Evolutionary conservation across 345 rosid species (phyloP).

Genomic region (Heritiera fomes): DNA sequence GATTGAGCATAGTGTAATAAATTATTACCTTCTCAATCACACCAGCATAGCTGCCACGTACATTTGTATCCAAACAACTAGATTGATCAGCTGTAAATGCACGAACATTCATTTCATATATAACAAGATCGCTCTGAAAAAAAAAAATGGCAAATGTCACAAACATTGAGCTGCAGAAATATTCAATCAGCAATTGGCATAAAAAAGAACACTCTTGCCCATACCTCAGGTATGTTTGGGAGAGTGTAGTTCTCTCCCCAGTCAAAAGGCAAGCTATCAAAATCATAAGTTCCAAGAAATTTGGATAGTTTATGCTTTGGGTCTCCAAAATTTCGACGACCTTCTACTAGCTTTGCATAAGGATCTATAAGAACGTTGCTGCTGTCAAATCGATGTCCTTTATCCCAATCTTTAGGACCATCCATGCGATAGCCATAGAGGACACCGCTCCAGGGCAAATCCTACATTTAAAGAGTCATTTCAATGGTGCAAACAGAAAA

Average conservation of each 20-base stretch:
- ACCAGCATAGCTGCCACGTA: slow-evolving; percentile 83
- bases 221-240: slow-evolving; percentile 85
- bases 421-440: slow-evolving; percentile 87
- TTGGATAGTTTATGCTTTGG: slow-evolving; percentile 52
- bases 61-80: slow-evolving; percentile 66
- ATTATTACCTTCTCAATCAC: slow-evolving; percentile 72
- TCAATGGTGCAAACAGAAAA: slow-evolving; percentile 11
- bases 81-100: slow-evolving; percentile 91
- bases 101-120: slow-evolving; percentile 96
- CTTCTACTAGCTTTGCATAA: slow-evolving; percentile 84
- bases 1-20: slow-evolving; percentile 5
- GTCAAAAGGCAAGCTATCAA: slow-evolving; percentile 69
- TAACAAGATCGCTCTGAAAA: slow-evolving; percentile 85
- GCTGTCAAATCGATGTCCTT: slow-evolving; percentile 82
- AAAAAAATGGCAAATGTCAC: slow-evolving; percentile 22
- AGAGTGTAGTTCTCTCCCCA: slow-evolving; percentile 77
- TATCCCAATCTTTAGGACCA: slow-evolving; percentile 77
- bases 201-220: slow-evolving; percentile 20
- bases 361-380: slow-evolving; percentile 75
- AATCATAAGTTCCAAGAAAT: slow-evolving; percentile 85
- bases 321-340: slow-evolving; percentile 79
- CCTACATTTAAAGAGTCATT: slow-evolving; percentile 44
- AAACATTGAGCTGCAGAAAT: slow-evolving; percentile 19
- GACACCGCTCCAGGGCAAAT: slow-evolving; percentile 62
- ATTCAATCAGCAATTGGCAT: slow-evolving; percentile 6